These are phyloP conservation scores for Hondaea fermentalgiana DNA, from an alignment of 108 stramenopile species.

Conservation along the genomic window DNA sequence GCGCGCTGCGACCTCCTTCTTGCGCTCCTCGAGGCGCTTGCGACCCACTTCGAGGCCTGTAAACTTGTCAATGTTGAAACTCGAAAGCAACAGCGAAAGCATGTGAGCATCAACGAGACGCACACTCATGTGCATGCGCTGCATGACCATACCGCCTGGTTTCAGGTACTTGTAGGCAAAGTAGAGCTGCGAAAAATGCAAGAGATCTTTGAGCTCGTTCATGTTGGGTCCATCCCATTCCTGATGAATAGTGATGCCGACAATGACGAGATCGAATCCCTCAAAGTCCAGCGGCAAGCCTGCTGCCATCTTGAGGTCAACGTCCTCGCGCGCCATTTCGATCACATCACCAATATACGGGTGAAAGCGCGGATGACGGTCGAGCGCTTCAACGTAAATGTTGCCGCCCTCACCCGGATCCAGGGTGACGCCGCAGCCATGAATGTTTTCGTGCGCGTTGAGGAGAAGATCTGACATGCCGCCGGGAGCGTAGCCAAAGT, in stretches of 20 bases:
- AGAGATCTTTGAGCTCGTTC: slow-evolving; percentile 11
- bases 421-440: neutral
- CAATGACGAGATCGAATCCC: neutral
- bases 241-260: slow-evolving; percentile 15
- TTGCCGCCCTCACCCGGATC: neutral
- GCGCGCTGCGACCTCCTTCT: neutral
- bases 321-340: slow-evolving; percentile 3
- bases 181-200: slow-evolving; percentile 3
- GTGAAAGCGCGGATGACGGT: neutral
- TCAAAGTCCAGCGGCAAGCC: neutral
- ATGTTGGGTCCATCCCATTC: slow-evolving; percentile 1
- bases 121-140: slow-evolving; percentile 17
- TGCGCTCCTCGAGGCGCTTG: neutral
- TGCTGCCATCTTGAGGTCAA: neutral
- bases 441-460: neutral
- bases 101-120: neutral
- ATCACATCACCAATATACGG: slow-evolving; percentile 8
- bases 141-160: slow-evolving; percentile 11
- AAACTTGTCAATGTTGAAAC: neutral
- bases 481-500: slow-evolving; percentile 16
- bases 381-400: neutral
- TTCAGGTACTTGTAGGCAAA: slow-evolving; percentile 15
- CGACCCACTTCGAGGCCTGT: neutral
- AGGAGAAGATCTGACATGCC: slow-evolving; percentile 9
- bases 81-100: neutral